phyloP scores from a whole-genome alignment of 371 early-diverging fungal species.

The Saksenaea oblongispora region DNA sequence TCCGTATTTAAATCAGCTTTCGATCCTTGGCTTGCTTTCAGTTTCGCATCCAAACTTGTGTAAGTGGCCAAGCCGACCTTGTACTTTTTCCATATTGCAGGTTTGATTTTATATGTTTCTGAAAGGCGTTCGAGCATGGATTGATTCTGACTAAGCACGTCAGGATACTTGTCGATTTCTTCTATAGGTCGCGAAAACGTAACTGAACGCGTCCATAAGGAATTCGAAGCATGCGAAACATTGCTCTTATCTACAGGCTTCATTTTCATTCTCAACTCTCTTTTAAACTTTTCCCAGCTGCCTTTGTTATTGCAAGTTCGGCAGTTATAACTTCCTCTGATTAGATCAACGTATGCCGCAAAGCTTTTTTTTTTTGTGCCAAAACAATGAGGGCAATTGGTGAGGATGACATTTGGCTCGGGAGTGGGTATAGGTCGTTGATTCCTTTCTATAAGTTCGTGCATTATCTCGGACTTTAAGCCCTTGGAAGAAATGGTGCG shows the following conservation, averaged over 20 bases:
- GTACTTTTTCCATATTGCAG: constrained; percentile 24
- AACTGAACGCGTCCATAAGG: neutral
- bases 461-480: constrained; percentile 26
- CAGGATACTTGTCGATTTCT: constrained; percentile 28
- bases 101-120: constrained; percentile 20
- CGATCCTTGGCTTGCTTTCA: constrained; percentile 9
- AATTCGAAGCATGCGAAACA: neutral
- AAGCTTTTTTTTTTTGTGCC: constrained; percentile 35
- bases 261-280: constrained; percentile 6
- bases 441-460: constrained; percentile 36
- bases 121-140: constrained; percentile 16
- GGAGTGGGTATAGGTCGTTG: constrained; percentile 38
- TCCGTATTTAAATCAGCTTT: neutral
- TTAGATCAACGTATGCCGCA: constrained; percentile 34
- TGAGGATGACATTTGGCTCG: constrained; percentile 24
- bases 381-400: constrained; percentile 53
- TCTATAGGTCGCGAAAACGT: constrained; percentile 21
- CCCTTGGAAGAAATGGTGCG: neutral
- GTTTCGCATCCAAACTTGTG: constrained; percentile 11
- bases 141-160: constrained; percentile 14
- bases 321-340: constrained; percentile 43
- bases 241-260: neutral
- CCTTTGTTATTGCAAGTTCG: constrained; percentile 13
- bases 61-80: constrained; percentile 40
- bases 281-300: constrained; percentile 9